Base-by-base conservation (phyloP, 2,329 filamentous ascomycete species). In the Aspergillus novofumigatus region DNA sequence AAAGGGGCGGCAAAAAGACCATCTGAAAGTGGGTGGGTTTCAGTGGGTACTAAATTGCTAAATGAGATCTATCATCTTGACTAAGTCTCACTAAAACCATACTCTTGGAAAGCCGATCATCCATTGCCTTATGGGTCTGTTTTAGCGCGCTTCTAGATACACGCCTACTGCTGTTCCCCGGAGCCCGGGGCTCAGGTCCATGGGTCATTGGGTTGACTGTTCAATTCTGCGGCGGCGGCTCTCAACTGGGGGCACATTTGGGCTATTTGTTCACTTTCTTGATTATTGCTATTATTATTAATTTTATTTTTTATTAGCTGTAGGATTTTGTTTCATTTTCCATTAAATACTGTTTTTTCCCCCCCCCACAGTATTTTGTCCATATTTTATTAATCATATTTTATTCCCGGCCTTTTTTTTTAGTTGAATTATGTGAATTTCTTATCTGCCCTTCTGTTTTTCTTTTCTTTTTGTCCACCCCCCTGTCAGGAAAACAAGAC, bases 31-130 rank as follows among this genome's bases (percentile, higher is more conserved):
- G 32, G 11, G 32, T 35, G 32, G 29, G 29, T 17, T 35, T 17
- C 4, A 17, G 32, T 38, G 32, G 32, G 32, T 38, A 17, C 32
- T 38, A 38, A 38, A 38, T 38, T 38, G 32, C 32, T 38, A 49
- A 60, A 64, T 68, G 64, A 71, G 69, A 72, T 72, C 70, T 72
- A 72, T 72, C 70, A 72, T 71, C 69, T 71, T 64, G 67, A 66
- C 60, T 67, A 67, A 67, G 58, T 65, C 56, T 54, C 66, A 69
- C 68, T 71, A 70, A 68, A 64, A 66, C 69, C 69, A 70, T 57
- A 66, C 54, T 62, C 66, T 64, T 69, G 69, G 68, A 70, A 71
- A 68, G 62, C 62, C 59, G 70, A 73, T 72, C 67, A 68, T 68
- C 64, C 62, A 45, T 67, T 63, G 57, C 66, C 65, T 68, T 65